Percentiles rank a stretch among this genome's conserved stretches.
Evolutionary conservation across 345 rosid species (phyloP).

Genomic region (Adansonia digitata): DNA sequence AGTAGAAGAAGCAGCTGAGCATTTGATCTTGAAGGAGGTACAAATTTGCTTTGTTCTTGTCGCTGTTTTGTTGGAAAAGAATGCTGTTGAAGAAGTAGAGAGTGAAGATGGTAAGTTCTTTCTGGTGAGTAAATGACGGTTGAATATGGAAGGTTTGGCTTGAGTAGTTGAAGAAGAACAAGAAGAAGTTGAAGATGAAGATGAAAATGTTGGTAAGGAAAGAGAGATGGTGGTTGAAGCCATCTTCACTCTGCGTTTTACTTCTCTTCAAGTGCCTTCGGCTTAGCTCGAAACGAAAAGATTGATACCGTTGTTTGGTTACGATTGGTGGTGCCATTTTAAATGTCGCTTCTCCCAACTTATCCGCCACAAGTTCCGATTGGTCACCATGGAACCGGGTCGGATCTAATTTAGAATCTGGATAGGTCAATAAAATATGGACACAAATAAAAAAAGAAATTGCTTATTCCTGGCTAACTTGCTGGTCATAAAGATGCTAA

Average conservation of each 20-base stretch:
- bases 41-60: conserved; percentile 16
- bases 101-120: conserved; percentile 18
- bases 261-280: not conserved
- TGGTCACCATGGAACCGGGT: not conserved
- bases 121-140: conserved; percentile 17
- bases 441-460: not conserved
- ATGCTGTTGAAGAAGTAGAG: conserved; percentile 17
- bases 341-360: not conserved
- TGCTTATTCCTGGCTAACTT: no score
- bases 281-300: not conserved
- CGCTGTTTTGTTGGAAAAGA: conserved; percentile 2
- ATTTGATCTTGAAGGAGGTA: conserved; percentile 24
- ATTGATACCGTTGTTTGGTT: not conserved
- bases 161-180: conserved; percentile 9
- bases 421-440: not conserved
- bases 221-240: conserved; percentile 34
- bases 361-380: not conserved
- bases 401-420: not conserved
- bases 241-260: conserved; percentile 13
- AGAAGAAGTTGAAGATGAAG: conserved; percentile 19
- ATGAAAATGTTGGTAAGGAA: conserved; percentile 27
- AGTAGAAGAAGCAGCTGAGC: conserved; percentile 41
- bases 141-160: conserved; percentile 17
- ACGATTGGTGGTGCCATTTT: not conserved
- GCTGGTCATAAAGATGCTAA: no score